These are phyloP conservation scores for Ganoderma meredithae DNA, from an alignment of 1,284 basidiomycete genomes.

Conservation along the genomic window DNA sequence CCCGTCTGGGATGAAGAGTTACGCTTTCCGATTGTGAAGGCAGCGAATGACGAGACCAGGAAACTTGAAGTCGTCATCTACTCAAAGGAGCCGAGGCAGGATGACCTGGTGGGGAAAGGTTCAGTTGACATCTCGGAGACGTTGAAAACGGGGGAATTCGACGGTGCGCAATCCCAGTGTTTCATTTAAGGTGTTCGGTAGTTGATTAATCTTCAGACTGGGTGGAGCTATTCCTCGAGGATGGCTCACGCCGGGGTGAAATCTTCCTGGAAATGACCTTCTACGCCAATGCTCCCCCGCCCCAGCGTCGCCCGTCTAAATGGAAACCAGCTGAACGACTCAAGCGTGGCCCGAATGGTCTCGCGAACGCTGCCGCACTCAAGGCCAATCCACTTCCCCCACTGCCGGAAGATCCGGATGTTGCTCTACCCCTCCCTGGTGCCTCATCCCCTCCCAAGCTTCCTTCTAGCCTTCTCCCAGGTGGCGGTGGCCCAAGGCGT, in stretches of 20 bases:
- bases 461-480: conserved; percentile 54
- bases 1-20: conserved; percentile 82
- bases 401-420: conserved; percentile 42
- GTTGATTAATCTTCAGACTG: conserved; percentile 57
- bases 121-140: conserved; percentile 71
- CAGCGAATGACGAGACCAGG: conserved; percentile 54
- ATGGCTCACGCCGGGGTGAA: conserved; percentile 67
- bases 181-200: not conserved
- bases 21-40: conserved; percentile 63
- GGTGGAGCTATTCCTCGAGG: conserved; percentile 60
- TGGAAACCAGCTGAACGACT: conserved; percentile 53
- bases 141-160: conserved; percentile 76
- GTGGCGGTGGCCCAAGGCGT: conserved; percentile 33
- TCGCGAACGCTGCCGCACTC: conserved; percentile 7
- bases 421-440: conserved; percentile 15
- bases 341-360: conserved; percentile 31
- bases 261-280: conserved; percentile 84
- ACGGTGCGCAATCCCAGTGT: conserved; percentile 55
- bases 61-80: conserved; percentile 70
- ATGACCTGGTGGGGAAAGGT: conserved; percentile 70
- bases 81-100: conserved; percentile 64
- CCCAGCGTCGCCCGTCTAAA: conserved; percentile 53
- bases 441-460: conserved; percentile 34
- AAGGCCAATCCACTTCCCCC: conserved; percentile 45
- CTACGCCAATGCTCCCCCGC: conserved; percentile 66